A percentile compares a stretch with the other conserved stretches of the same genome.
These are phyloP conservation scores for Pogostemon cablin DNA, from an alignment of 257 asterid species.

Conservation along the genomic window DNA sequence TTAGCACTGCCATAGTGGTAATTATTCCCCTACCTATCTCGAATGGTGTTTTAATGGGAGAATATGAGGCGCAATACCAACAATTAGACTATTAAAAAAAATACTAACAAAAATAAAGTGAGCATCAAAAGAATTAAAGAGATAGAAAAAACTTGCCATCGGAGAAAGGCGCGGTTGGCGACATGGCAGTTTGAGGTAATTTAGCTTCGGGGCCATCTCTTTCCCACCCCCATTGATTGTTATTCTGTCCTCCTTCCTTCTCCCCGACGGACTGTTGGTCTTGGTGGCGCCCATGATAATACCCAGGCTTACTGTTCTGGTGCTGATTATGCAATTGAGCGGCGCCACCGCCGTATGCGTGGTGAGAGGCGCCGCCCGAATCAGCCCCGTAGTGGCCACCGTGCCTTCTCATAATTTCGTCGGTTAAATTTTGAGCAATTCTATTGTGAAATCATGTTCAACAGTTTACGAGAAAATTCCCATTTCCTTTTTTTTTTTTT, in stretches of 20 bases:
- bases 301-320: conserved; percentile 44
- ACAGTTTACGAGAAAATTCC: too few species aligned
- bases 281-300: conserved; percentile 48
- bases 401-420: conserved; percentile 50
- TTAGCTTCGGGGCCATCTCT: conserved; percentile 54
- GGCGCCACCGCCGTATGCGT: conserved; percentile 40
- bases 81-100: not conserved
- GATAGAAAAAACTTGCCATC: conserved; percentile 45
- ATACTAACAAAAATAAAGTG: not conserved
- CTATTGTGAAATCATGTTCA: not conserved
- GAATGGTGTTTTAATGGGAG: not conserved
- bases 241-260: conserved; percentile 52
- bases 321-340: conserved; percentile 51
- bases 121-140: not conserved
- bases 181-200: conserved; percentile 60
- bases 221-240: conserved; percentile 76
- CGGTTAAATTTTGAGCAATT: not conserved
- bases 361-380: conserved; percentile 42
- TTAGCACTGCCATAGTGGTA: not conserved
- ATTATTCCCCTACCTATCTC: not conserved
- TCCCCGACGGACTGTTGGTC: conserved; percentile 41
- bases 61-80: not conserved
- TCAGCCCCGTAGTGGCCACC: conserved; percentile 55
- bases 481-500: too few species aligned
- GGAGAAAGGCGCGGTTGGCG: conserved; percentile 61